These are phyloP conservation scores for Apium graveolens DNA, from an alignment of 129 eudicot species.

Conservation along the genomic window DNA sequence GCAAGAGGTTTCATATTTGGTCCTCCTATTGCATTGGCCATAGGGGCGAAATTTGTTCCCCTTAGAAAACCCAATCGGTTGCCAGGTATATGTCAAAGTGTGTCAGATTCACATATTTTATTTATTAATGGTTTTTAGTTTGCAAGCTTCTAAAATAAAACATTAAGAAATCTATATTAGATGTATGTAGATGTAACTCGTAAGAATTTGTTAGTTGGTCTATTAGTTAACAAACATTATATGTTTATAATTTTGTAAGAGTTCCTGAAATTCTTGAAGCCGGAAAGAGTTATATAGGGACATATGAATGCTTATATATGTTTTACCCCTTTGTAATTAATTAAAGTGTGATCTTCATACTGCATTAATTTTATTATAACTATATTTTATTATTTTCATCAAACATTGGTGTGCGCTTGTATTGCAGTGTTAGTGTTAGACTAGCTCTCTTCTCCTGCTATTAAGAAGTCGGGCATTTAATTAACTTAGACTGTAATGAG, in stretches of 20 bases:
- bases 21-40: slow-evolving; percentile 92
- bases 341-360: neutral
- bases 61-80: slow-evolving; percentile 79
- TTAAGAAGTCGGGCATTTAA: neutral
- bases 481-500: neutral
- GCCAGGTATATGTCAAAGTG: slow-evolving; percentile 45
- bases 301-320: neutral
- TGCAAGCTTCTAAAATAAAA: neutral
- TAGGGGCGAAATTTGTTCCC: slow-evolving; percentile 90
- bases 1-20: slow-evolving; percentile 96
- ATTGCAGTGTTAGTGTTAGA: neutral
- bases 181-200: too few relatives aligned
- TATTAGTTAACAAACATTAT: neutral
- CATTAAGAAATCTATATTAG: neutral
- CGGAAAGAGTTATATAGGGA: neutral
- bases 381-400: too few relatives aligned
- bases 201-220: neutral
- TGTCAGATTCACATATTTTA: slow-evolving; percentile 4
- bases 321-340: neutral
- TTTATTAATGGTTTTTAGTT: neutral
- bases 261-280: too few relatives aligned
- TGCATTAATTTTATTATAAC: neutral
- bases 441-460: neutral
- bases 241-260: neutral
- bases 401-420: neutral